Conservation (phyloP, 306 rosid genomes). For the Styphnolobium japonicum region DNA sequence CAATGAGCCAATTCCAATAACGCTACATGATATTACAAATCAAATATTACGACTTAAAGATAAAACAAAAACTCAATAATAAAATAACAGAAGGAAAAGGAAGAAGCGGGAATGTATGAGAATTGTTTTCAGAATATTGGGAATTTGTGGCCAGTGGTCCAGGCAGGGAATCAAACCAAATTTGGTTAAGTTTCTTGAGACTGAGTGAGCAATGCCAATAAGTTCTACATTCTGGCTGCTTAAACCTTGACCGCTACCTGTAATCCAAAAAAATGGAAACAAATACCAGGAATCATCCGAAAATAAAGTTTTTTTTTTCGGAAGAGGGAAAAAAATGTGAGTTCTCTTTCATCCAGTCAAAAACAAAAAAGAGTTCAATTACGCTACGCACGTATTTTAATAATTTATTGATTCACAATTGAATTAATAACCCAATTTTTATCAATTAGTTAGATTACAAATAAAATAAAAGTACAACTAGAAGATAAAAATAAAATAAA, state of each 20-base stretch:
- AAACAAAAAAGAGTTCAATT: not conserved
- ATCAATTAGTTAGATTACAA: not conserved
- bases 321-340: not conserved
- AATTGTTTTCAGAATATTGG: not conserved
- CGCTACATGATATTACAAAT: not conserved
- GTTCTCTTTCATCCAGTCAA: not conserved
- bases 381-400: not conserved
- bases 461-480: not conserved
- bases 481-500: not conserved
- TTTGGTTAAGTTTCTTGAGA: not conserved
- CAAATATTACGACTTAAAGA: not conserved
- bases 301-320: not conserved
- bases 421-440: not conserved
- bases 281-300: not conserved
- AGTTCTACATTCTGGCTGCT: not conserved
- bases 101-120: not conserved
- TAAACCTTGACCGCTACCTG: not conserved
- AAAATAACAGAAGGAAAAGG: not conserved
- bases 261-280: not conserved
- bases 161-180: not conserved
- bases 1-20: too few species aligned
- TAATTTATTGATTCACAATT: not conserved
- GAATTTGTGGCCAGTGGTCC: conserved; percentile 14
- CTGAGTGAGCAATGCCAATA: not conserved
- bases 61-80: not conserved